These are phyloP conservation scores for Shiraia bambusicola DNA, from an alignment of 2,329 filamentous ascomycete genomes.

Conservation along the genomic window DNA sequence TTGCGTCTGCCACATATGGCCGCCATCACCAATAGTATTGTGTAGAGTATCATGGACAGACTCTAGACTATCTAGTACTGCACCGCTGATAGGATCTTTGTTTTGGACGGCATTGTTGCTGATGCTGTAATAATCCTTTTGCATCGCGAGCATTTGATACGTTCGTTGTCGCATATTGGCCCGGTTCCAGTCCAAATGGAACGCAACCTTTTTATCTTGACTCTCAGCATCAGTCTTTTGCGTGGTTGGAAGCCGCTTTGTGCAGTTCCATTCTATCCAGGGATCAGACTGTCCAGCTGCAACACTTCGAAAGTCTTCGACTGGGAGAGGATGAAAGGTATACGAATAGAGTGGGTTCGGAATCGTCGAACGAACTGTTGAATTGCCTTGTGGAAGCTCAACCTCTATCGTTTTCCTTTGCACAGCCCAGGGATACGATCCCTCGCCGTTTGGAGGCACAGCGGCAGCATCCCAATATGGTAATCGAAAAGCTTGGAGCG, in stretches of 20 bases:
- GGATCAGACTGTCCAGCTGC: conserved; percentile 9
- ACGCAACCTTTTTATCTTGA: conserved; percentile 23
- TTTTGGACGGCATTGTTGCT: conserved; percentile 60
- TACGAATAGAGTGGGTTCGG: conserved; percentile 49
- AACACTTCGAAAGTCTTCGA: conserved; percentile 4
- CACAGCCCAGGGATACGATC: conserved; percentile 42
- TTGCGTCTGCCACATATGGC: conserved; percentile 60
- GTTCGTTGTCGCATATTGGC: conserved; percentile 54
- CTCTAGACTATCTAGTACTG: conserved; percentile 24
- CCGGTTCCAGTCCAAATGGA: conserved; percentile 62
- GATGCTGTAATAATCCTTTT: conserved; percentile 48
- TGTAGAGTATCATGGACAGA: conserved; percentile 34
- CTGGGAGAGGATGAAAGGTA: conserved; percentile 51
- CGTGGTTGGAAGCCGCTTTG: conserved; percentile 35
- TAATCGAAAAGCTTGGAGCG: conserved; percentile 42
- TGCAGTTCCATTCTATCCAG: conserved; percentile 44
- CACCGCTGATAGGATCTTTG: background rate
- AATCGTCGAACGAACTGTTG: conserved; percentile 23
- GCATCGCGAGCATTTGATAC: conserved; percentile 64
- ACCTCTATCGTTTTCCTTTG: conserved; percentile 33
- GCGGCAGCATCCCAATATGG: conserved; percentile 53
- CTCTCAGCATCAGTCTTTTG: conserved; percentile 19
- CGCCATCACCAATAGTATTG: conserved; percentile 26
- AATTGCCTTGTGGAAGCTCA: conserved; percentile 34
- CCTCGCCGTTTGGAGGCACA: conserved; percentile 34